These are phyloP conservation scores for Ceratocystis huliohia DNA, from an alignment of 2,329 filamentous ascomycete genomes.

Conservation along the genomic window DNA sequence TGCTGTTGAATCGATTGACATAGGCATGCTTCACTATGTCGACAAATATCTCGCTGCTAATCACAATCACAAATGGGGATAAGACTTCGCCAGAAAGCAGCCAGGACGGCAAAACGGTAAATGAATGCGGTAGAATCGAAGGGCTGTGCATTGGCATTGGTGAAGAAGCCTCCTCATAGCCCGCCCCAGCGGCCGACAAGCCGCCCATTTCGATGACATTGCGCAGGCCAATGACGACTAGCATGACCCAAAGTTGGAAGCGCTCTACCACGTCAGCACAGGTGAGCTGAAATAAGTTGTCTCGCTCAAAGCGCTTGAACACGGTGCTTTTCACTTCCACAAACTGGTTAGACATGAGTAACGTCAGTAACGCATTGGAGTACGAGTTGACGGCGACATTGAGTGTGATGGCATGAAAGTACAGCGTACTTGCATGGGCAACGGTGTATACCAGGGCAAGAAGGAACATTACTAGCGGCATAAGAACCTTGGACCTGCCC, in stretches of 20 bases:
- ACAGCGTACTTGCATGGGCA: constrained; percentile 72
- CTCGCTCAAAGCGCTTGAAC: constrained; percentile 97
- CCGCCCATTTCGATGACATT: constrained; percentile 94
- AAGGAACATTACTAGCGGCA: constrained; percentile 83
- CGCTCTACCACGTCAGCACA: constrained; percentile 95
- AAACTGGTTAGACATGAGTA: constrained; percentile 93
- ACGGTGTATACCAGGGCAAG: constrained; percentile 81
- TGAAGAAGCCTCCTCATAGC: constrained; percentile 3
- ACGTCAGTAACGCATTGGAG: constrained; percentile 83
- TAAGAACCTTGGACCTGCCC: constrained; percentile 78
- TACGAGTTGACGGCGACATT: constrained; percentile 99
- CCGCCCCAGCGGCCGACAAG: constrained; percentile 46
- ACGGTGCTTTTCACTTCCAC: constrained; percentile 98
- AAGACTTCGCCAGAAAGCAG: constrained; percentile 68
- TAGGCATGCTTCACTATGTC: constrained; percentile 97
- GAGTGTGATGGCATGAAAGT: constrained; percentile 94
- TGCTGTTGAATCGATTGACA: constrained; percentile 97
- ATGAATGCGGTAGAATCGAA: constrained; percentile 77
- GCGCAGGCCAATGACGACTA: constrained; percentile 87
- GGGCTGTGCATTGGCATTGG: constrained; percentile 50
- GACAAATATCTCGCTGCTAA: constrained; percentile 92
- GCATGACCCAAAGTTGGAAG: constrained; percentile 95
- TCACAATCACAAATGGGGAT: constrained; percentile 82
- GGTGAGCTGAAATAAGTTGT: constrained; percentile 90
- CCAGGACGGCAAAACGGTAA: constrained; percentile 78